A percentile compares a stretch with the other conserved stretches of the same genome.
Evolutionary conservation across 495 filamentous ascomycete genomes (phyloP).

Genomic region (Viridothelium virens): DNA sequence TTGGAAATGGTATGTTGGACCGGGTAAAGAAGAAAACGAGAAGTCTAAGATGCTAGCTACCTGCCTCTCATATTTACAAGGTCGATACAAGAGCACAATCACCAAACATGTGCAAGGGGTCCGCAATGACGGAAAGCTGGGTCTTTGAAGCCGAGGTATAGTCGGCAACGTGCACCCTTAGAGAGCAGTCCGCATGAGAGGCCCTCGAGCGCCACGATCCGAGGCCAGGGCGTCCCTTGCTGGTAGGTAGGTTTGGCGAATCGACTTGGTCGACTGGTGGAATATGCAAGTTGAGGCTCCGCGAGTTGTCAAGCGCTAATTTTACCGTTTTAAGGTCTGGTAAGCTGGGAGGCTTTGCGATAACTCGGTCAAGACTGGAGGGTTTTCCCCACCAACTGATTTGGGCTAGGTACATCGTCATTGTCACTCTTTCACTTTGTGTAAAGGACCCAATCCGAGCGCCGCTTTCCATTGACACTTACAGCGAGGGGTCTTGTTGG

Average conservation of each 20-base stretch:
- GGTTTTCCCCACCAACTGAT: neutral
- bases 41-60: neutral
- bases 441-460: too few relatives aligned
- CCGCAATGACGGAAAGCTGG: neutral
- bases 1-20: neutral
- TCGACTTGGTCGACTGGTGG: too few relatives aligned
- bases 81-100: neutral
- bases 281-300: neutral
- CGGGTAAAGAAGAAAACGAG: neutral
- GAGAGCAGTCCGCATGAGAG: neutral
- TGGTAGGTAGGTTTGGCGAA: neutral
- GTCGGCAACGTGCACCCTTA: neutral
- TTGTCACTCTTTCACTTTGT: neutral
- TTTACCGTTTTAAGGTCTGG: neutral
- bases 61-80: neutral
- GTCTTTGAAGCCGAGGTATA: constrained; percentile 8
- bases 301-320: neutral
- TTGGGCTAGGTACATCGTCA: constrained; percentile 2
- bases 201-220: neutral
- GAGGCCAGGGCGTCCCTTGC: neutral
- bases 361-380: too few relatives aligned
- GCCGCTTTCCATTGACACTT: neutral
- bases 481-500: neutral
- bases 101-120: neutral
- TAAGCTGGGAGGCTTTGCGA: neutral